Evolutionary conservation across 1,139 yeast genomes (phyloP).

Genomic region (Candida tropicalis): DNA sequence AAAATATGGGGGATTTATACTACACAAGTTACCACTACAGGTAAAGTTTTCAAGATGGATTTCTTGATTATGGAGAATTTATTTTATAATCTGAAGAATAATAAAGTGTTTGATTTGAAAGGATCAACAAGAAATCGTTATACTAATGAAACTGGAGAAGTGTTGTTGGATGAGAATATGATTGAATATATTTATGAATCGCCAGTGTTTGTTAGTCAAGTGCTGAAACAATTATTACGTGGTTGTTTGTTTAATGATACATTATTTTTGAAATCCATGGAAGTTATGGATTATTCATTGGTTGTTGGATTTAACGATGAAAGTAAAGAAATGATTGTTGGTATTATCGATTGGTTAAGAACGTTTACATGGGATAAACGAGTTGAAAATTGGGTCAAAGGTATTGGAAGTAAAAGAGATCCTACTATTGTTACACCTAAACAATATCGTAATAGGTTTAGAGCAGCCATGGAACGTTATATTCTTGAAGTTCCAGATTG

Average conservation of each 20-base stretch:
- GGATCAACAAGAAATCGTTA: slow-evolving; percentile 98
- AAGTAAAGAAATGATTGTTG: slow-evolving; percentile 73
- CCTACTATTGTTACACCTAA: slow-evolving; percentile 98
- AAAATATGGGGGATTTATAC: slow-evolving; percentile 96
- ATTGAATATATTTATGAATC: slow-evolving; percentile 96
- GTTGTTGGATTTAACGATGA: slow-evolving; percentile 74
- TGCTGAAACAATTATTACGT: slow-evolving; percentile 79
- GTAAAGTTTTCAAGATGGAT: slow-evolving; percentile 82
- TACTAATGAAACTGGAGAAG: slow-evolving; percentile 97
- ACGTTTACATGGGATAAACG: slow-evolving; percentile 99
- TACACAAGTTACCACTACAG: slow-evolving; percentile 77
- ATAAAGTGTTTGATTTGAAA: slow-evolving; percentile 90
- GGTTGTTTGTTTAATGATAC: slow-evolving; percentile 97
- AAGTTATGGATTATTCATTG: slow-evolving; percentile 25
- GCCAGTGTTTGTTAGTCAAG: slow-evolving; percentile 92
- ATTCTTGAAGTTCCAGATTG: slow-evolving; percentile 93
- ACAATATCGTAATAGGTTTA: slow-evolving; percentile 87
- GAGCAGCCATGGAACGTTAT: slow-evolving; percentile 98
- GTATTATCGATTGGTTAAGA: slow-evolving; percentile 92
- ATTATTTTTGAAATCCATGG: slow-evolving; percentile 99
- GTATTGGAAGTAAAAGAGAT: slow-evolving; percentile 71
- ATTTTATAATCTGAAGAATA: slow-evolving; percentile 80
- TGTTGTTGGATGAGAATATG: slow-evolving; percentile 94
- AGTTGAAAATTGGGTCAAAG: slow-evolving; percentile 98
- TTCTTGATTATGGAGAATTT: slow-evolving; percentile 94